Base-by-base conservation (phyloP, 805 yeast genomes). In the Starmera caribaea region DNA sequence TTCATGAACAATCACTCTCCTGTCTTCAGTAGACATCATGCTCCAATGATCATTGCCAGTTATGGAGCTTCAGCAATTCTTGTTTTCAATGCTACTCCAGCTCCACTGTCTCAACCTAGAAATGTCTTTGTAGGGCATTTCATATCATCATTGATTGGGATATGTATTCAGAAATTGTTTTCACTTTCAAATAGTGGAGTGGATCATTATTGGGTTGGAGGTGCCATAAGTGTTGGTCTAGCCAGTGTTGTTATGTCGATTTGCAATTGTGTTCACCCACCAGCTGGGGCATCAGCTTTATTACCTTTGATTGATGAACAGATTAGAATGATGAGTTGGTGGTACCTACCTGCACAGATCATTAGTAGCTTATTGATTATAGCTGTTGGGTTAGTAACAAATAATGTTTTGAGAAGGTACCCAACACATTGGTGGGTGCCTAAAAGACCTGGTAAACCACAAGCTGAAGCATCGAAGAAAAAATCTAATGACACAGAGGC, bases 241-340 rank as follows among this genome's bases (percentile, higher is more conserved):
- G 49, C 80, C 2, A 70, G 79, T 8, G 75, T 73, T 10, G 54
- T 60, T 3, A 77, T 77, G 81, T 57, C 71, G 12, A 44, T 76
- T 1, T 54, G 68, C 5, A 75, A 75, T 44, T 70, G 78, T 42
- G 72, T 76, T 1, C 86, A 80, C 52, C 87, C 87, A 0, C 87
- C 87, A 0, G 78, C 80, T 1, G 87, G 87, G 3, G 85, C 86
- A 1, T 69, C 80, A 9, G 84, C 86, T 0, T 50, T 79, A 30
- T 55, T 79, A 8, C 82, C 85, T 0, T 57, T 68, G 2, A 49
- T 71, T 0, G 79, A 76, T 38, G 69, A 53, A 1, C 45, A 50
- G 8, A 60, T 77, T 4, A 54, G 74, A 11, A 46, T 38, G 3
- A 62, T 79, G 69, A 71, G 84, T 37, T 79, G 86, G 87, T 74